phyloP scores from a whole-genome alignment of 2,329 filamentous ascomycete species.

The Calonectria montana region DNA sequence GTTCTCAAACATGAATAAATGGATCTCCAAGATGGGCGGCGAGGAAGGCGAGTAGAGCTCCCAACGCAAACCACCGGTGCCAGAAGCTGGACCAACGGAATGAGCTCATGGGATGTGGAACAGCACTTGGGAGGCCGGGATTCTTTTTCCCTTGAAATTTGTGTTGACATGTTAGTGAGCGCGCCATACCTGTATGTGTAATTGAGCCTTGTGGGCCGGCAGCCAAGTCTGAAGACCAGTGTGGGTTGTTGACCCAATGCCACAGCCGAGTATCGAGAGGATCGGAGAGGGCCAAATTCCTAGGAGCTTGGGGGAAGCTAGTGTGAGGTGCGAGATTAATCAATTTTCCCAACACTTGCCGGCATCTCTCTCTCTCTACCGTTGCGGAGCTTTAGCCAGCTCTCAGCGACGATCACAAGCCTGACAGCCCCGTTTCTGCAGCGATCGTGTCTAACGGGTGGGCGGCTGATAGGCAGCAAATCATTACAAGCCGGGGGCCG shows the following conservation, averaged over 20 bases:
- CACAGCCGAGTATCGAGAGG: background rate
- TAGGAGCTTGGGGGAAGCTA: background rate
- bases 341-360: background rate
- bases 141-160: background rate
- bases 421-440: slow-evolving; percentile 1
- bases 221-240: background rate
- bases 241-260: background rate
- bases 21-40: slow-evolving; percentile 64
- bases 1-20: slow-evolving; percentile 69
- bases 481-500: background rate
- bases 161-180: background rate
- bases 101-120: background rate
- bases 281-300: background rate
- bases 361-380: background rate
- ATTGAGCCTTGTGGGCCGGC: background rate
- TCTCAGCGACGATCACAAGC: background rate
- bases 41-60: slow-evolving; percentile 46
- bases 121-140: background rate
- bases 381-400: background rate
- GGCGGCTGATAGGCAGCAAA: background rate
- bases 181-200: background rate
- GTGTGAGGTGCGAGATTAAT: background rate
- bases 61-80: background rate
- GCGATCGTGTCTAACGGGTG: slow-evolving; percentile 1
- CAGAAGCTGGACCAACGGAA: background rate